These are phyloP conservation scores for Albifimbria verrucaria DNA, from an alignment of 2,329 filamentous ascomycete genomes.

Conservation along the genomic window DNA sequence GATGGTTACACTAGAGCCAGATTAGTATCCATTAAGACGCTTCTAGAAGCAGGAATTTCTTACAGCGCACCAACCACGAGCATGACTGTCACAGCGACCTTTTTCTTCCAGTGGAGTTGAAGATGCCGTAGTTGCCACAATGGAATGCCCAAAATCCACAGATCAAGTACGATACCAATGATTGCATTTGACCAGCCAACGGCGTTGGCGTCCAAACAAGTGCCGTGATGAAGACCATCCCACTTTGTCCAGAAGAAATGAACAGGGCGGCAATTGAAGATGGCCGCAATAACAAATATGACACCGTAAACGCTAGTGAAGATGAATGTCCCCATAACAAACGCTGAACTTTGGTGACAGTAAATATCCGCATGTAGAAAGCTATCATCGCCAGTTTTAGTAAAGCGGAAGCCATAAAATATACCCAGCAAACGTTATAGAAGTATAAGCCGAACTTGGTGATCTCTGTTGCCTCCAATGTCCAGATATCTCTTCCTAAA, in stretches of 20 bases:
- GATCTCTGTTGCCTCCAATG: constrained; percentile 32
- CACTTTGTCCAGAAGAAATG: constrained; percentile 44
- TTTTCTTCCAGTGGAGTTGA: constrained; percentile 36
- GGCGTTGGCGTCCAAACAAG: constrained; percentile 41
- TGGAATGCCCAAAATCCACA: constrained; percentile 43
- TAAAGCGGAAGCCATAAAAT: constrained; percentile 37
- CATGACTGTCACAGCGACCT: constrained; percentile 36
- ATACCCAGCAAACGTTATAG: constrained; percentile 34
- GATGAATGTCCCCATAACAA: constrained; percentile 31
- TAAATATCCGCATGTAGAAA: constrained; percentile 49
- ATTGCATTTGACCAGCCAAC: constrained; percentile 44
- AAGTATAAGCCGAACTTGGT: constrained; percentile 35
- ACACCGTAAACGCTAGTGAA: constrained; percentile 31
- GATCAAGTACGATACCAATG: constrained; percentile 42
- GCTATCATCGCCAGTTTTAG: constrained; percentile 45
- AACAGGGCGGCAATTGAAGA: constrained; percentile 46
- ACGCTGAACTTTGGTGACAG: constrained; percentile 26
- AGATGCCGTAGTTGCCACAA: constrained; percentile 33
- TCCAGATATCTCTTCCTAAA: constrained; percentile 42
- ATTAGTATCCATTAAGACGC: no score
- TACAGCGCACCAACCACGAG: constrained; percentile 37
- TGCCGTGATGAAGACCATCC: constrained; percentile 38
- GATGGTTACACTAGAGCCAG: constrained; percentile 11
- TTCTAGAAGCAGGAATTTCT: constrained; percentile 14
- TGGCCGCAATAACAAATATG: constrained; percentile 32